phyloP scores from a whole-genome alignment of 257 asterid genomes.

The Nicotiana tomentosiformis region DNA sequence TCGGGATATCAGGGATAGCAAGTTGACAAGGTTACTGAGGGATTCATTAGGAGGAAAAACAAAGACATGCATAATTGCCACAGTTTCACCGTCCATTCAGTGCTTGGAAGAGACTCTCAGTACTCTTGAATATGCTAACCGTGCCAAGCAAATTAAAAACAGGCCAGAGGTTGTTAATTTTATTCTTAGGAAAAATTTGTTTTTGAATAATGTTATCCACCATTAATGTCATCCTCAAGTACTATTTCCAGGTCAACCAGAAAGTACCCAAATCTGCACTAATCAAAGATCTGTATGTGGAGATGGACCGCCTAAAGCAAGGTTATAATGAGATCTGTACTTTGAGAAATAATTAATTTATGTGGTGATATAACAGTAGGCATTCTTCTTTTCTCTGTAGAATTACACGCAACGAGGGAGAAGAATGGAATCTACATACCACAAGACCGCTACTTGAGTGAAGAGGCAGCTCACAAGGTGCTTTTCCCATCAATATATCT shows the following conservation, averaged over 20 bases:
- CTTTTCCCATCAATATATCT: not conserved
- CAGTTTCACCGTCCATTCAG: slow-evolving; percentile 51
- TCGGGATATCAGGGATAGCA: slow-evolving; percentile 46
- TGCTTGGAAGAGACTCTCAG: slow-evolving; percentile 61
- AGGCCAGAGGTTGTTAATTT: slow-evolving; percentile 41
- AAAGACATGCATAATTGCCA: slow-evolving; percentile 57
- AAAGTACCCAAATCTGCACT: slow-evolving; percentile 41
- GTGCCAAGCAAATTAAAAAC: slow-evolving; percentile 56
- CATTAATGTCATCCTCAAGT: not conserved
- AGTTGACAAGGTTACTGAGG: slow-evolving; percentile 55
- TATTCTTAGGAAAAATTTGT: not conserved
- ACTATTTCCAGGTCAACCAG: slow-evolving; percentile 36
- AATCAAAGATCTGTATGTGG: slow-evolving; percentile 36
- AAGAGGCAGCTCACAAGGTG: slow-evolving; percentile 40
- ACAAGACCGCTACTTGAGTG: slow-evolving; percentile 24
- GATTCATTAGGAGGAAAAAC: slow-evolving; percentile 63
- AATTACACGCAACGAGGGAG: slow-evolving; percentile 31
- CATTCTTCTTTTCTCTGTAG: slow-evolving; percentile 17
- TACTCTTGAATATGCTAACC: slow-evolving; percentile 55
- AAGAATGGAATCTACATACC: slow-evolving; percentile 30
- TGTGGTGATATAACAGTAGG: not conserved
- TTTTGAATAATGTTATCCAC: not conserved
- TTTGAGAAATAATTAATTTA: not conserved
- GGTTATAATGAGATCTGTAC: slow-evolving; percentile 15
- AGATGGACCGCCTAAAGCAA: slow-evolving; percentile 42